Percentiles rank a stretch among this genome's conserved stretches.
Conservation (phyloP, 2,329 filamentous ascomycete genomes). For the Chaetomiaceae sp. region DNA sequence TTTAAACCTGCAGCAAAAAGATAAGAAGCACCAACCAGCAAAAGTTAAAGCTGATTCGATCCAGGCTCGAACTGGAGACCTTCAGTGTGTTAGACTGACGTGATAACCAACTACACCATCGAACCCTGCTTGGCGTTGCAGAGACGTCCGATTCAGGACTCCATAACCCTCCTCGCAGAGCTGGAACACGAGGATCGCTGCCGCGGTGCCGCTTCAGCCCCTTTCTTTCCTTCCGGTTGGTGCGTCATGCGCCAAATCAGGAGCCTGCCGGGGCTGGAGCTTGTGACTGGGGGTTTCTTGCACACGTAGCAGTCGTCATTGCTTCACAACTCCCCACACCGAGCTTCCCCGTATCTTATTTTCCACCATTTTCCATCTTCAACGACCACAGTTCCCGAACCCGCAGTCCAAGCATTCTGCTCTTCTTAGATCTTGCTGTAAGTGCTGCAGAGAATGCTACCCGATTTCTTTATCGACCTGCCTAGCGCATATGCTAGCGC, state of each 20-base stretch:
- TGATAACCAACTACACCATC: constrained; percentile 43
- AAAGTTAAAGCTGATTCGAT: constrained; percentile 21
- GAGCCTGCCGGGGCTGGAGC: constrained; percentile 16
- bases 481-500: background rate
- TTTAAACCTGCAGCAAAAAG: background rate
- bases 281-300: constrained; percentile 23
- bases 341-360: constrained; percentile 3
- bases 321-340: constrained; percentile 13
- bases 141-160: background rate
- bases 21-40: background rate
- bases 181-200: too few species aligned
- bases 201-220: too few species aligned
- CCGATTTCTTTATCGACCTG: background rate
- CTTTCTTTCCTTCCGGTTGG: too few species aligned
- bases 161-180: background rate
- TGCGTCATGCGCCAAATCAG: constrained; percentile 15
- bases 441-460: background rate
- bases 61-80: constrained; percentile 31
- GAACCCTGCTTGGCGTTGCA: constrained; percentile 13
- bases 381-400: too few species aligned
- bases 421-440: background rate
- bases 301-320: constrained; percentile 30
- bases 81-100: constrained; percentile 43
- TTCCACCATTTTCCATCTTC: too few species aligned
- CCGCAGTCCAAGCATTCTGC: background rate